Evolutionary conservation across 371 early-diverging fungal genomes (phyloP).

Genomic region (Chytridium lagenaria): DNA sequence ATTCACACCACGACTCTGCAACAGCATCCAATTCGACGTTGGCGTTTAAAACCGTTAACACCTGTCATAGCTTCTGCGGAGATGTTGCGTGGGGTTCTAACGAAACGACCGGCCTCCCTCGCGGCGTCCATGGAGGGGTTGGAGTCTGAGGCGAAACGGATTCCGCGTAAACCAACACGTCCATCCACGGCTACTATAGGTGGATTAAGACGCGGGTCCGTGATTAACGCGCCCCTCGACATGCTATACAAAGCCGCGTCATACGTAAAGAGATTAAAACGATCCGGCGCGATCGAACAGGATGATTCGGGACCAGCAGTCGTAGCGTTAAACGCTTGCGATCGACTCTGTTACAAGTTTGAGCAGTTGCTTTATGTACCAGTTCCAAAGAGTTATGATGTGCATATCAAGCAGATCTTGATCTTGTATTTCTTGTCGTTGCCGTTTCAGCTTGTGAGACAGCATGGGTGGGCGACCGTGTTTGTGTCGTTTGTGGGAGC

Average conservation of each 20-base stretch:
- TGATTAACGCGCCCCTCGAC: neutral
- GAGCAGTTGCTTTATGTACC: conserved; percentile 46
- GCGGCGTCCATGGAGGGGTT: neutral
- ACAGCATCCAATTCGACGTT: neutral
- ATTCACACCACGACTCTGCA: neutral
- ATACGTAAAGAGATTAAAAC: neutral
- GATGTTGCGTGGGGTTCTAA: neutral
- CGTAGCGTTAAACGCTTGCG: conserved; percentile 26
- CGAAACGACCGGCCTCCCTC: neutral
- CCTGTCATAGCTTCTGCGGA: neutral
- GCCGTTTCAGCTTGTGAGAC: conserved; percentile 44
- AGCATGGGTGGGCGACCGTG: conserved; percentile 39
- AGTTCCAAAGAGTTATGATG: conserved; percentile 39
- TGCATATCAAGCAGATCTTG: conserved; percentile 47
- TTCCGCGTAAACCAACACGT: no score
- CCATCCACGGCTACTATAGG: neutral
- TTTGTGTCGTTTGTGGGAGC: conserved; percentile 32
- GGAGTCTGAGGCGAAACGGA: neutral
- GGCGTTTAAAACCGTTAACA: neutral
- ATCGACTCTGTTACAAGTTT: conserved; percentile 43
- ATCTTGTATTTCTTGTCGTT: conserved; percentile 40
- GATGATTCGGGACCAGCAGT: conserved; percentile 36
- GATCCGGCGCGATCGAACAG: conserved; percentile 17
- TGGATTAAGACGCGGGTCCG: neutral
- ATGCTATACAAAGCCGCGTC: neutral